Conservation (phyloP, 1,284 basidiomycete species). For the Anthracocystis setariae region DNA sequence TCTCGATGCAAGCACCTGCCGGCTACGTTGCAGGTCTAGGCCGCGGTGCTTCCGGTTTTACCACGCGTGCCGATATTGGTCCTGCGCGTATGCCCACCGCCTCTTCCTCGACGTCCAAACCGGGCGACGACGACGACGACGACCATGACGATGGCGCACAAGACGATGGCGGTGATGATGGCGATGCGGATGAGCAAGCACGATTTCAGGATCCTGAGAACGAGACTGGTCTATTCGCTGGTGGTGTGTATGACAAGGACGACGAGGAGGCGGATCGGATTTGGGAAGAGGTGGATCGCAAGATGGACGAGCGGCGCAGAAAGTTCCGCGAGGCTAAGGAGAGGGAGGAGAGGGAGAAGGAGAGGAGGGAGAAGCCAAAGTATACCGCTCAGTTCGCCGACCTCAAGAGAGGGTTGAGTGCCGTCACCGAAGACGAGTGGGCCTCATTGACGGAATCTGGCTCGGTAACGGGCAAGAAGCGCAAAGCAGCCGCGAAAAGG, state of each 20-base stretch:
- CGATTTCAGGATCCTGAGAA: constrained; percentile 97
- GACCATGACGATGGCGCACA: constrained; percentile 11
- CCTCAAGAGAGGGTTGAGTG: constrained; percentile 86
- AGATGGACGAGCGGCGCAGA: constrained; percentile 86
- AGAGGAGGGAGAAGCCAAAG: constrained; percentile 83
- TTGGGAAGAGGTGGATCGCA: constrained; percentile 87
- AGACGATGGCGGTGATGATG: constrained; percentile 29
- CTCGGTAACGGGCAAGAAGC: constrained; percentile 90
- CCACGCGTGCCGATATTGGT: constrained; percentile 97
- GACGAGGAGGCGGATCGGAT: constrained; percentile 97
- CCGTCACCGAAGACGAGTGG: constrained; percentile 92
- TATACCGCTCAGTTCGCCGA: constrained; percentile 94
- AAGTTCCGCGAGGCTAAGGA: constrained; percentile 84
- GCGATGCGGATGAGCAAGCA: constrained; percentile 85
- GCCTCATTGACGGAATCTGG: constrained; percentile 92
- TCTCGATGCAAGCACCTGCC: constrained; percentile 62
- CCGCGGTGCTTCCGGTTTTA: constrained; percentile 87
- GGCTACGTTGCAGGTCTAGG: constrained; percentile 67
- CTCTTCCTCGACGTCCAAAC: constrained; percentile 13
- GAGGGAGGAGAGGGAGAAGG: constrained; percentile 77
- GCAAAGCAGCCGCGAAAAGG: constrained; percentile 79
- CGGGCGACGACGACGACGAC: constrained; percentile 9
- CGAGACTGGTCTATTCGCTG: constrained; percentile 93
- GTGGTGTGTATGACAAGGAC: constrained; percentile 93
- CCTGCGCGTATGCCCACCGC: constrained; percentile 87